Percentiles rank a stretch among this genome's conserved stretches.
Evolutionary conservation across 768 basidiomycete genomes (phyloP).

Genomic region (Xerocomellus intermedius): DNA sequence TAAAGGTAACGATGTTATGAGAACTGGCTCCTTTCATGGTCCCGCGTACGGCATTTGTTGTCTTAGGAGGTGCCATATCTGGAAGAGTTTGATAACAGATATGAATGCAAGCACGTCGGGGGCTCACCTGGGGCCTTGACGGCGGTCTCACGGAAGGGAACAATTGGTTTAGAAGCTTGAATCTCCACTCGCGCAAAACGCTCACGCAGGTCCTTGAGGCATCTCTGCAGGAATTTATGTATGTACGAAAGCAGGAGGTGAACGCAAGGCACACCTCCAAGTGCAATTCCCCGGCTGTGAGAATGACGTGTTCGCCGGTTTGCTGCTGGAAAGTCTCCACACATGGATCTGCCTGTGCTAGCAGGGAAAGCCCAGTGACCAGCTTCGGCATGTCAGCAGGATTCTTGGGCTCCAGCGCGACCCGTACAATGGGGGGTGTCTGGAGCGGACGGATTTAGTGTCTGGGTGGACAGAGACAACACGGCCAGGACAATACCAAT

Average conservation of each 20-base stretch:
- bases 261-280: conserved; percentile 63
- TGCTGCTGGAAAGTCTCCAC: conserved; percentile 97
- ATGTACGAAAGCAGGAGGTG: neutral
- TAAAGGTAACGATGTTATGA: conserved; percentile 74
- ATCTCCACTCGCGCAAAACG: conserved; percentile 93
- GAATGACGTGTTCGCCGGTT: conserved; percentile 95
- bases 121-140: conserved; percentile 68
- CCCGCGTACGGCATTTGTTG: conserved; percentile 66
- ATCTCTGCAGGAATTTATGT: conserved; percentile 56
- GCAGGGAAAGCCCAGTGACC: conserved; percentile 79
- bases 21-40: conserved; percentile 70
- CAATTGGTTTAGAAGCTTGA: conserved; percentile 91
- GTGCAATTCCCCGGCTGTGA: conserved; percentile 94
- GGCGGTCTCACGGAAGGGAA: conserved; percentile 96
- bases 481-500: conserved; percentile 41
- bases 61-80: conserved; percentile 91
- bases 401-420: conserved; percentile 83
- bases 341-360: conserved; percentile 95
- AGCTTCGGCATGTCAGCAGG: conserved; percentile 89
- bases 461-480: neutral
- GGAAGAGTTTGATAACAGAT: neutral
- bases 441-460: conserved; percentile 28
- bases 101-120: neutral
- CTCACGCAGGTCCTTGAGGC: conserved; percentile 93
- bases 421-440: conserved; percentile 90